Conservation (phyloP, 257 asterid species). For the Solanum ossicruentum region DNA sequence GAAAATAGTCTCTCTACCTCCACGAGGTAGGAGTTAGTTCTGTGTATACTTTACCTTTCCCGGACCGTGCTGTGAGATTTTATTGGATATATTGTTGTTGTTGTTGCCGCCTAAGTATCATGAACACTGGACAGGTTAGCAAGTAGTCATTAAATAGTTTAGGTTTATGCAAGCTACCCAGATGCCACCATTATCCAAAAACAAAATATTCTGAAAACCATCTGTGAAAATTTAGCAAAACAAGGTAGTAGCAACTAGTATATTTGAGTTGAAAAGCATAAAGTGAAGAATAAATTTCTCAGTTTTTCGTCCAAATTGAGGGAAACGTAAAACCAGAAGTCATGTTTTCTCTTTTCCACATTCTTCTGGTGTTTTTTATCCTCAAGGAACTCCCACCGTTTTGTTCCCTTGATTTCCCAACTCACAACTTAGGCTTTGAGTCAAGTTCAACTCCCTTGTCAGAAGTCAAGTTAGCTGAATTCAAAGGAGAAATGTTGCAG, state of each 20-base stretch:
- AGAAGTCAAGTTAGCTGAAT: neutral
- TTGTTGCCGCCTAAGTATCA: neutral
- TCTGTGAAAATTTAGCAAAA: neutral
- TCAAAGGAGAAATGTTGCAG: neutral
- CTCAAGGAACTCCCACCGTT: neutral
- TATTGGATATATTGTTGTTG: neutral
- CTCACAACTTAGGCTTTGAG: neutral
- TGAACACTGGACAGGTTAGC: neutral
- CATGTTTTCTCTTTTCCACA: neutral
- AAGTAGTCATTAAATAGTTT: neutral
- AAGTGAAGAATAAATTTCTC: neutral
- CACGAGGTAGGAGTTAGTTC: neutral
- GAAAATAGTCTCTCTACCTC: neutral
- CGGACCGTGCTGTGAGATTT: too few relatives aligned
- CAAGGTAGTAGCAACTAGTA: neutral
- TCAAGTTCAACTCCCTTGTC: neutral
- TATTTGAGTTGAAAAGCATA: neutral
- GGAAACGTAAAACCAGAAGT: neutral
- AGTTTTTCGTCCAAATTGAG: neutral
- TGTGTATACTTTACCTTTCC: neutral
- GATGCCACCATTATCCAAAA: neutral
- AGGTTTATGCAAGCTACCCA: neutral
- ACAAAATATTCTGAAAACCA: neutral
- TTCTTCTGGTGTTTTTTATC: too few relatives aligned
- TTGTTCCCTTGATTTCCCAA: neutral